phyloP scores from a whole-genome alignment of 306 rosid genomes.

The Prunus mume region DNA sequence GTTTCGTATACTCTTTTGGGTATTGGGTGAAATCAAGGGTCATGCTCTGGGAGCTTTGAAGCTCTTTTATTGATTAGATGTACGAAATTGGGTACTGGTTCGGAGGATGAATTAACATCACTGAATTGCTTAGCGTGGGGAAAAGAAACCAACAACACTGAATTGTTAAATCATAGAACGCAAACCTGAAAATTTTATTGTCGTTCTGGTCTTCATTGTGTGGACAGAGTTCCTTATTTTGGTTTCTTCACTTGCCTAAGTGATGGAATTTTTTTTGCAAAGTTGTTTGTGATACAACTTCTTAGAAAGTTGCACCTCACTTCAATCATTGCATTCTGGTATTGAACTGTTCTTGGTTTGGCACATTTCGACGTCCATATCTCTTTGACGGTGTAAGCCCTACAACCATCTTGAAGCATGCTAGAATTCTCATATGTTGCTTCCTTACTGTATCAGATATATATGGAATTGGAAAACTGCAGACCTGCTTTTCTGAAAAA shows the following conservation, averaged over 20 bases:
- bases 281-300: not conserved
- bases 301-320: not conserved
- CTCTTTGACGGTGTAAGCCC: not conserved
- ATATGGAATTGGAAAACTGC: not conserved
- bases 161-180: not conserved
- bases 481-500: not conserved
- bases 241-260: not conserved
- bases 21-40: not conserved
- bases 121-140: not conserved
- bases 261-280: not conserved
- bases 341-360: not conserved
- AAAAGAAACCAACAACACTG: not conserved
- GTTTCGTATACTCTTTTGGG: not conserved
- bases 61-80: not conserved
- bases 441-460: not conserved
- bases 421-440: not conserved
- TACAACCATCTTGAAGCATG: not conserved
- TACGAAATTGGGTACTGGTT: not conserved
- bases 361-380: not conserved
- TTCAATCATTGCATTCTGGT: not conserved
- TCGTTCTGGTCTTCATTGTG: not conserved
- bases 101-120: not conserved
- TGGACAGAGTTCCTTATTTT: not conserved
- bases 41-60: not conserved
- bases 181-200: not conserved